phyloP scores from a whole-genome alignment of 2,329 filamentous ascomycete species.

The Plenodomus tracheiphilus region DNA sequence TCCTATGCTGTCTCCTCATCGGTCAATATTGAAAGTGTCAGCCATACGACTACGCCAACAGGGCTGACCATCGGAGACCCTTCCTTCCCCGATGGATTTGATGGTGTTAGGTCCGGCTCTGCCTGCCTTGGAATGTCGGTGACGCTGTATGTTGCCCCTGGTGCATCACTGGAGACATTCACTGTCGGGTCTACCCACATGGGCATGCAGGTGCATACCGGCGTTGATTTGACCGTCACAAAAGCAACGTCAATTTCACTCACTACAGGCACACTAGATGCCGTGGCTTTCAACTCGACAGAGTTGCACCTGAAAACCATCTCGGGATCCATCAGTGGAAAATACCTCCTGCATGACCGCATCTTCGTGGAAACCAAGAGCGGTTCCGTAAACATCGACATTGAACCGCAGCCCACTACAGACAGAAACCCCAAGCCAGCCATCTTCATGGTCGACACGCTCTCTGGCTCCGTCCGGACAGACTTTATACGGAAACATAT shows the following conservation, averaged over 20 bases:
- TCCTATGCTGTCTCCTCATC: slow-evolving; percentile 43
- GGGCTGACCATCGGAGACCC: slow-evolving; percentile 34
- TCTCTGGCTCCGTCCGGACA: slow-evolving; percentile 44
- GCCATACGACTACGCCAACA: slow-evolving; percentile 26
- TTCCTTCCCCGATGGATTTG: slow-evolving; percentile 24
- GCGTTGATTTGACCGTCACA: slow-evolving; percentile 36
- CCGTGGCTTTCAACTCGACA: slow-evolving; percentile 40
- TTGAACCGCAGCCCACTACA: slow-evolving; percentile 44
- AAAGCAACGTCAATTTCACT: slow-evolving; percentile 38
- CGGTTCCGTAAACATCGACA: slow-evolving; percentile 47
- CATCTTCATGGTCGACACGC: slow-evolving; percentile 40
- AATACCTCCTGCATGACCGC: slow-evolving; percentile 46
- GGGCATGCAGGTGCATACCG: slow-evolving; percentile 42
- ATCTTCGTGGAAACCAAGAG: slow-evolving; percentile 46
- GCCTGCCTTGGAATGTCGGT: slow-evolving; percentile 46
- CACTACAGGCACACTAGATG: slow-evolving; percentile 41
- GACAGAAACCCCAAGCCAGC: slow-evolving; percentile 36
- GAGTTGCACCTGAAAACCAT: slow-evolving; percentile 46
- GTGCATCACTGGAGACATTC: slow-evolving; percentile 38
- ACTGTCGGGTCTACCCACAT: slow-evolving; percentile 43
- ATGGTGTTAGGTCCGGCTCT: slow-evolving; percentile 24
- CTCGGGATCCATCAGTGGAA: slow-evolving; percentile 48
- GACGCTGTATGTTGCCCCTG: slow-evolving; percentile 42
- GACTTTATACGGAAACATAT: slow-evolving; percentile 41
- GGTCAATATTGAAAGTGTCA: slow-evolving; percentile 35